Percentiles rank a stretch among this genome's conserved stretches.
phyloP scores from a whole-genome alignment of 805 yeast species.

The Barnettozyma siamensis region DNA sequence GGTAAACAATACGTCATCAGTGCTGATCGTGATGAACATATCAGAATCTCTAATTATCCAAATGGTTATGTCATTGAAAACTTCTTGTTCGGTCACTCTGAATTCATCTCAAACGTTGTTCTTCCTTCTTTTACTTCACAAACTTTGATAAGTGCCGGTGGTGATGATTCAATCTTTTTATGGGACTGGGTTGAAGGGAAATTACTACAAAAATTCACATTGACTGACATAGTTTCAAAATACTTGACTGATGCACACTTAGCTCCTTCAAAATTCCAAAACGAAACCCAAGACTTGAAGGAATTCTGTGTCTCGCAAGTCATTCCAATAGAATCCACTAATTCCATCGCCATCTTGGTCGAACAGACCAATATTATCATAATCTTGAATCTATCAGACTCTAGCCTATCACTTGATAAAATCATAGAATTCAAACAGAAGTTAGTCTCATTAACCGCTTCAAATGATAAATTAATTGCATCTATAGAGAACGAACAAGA shows the following conservation, averaged over 20 bases:
- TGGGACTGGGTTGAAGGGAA: slow-evolving; percentile 71
- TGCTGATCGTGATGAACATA: slow-evolving; percentile 95
- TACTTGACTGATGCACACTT: slow-evolving; percentile 51
- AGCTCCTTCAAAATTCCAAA: slow-evolving; percentile 61
- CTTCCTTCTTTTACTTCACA: slow-evolving; percentile 46
- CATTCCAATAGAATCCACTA: slow-evolving; percentile 27
- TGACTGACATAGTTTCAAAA: slow-evolving; percentile 36
- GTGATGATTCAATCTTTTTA: slow-evolving; percentile 64
- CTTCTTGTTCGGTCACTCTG: slow-evolving; percentile 82
- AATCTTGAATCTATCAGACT: slow-evolving; percentile 23
- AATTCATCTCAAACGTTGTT: slow-evolving; percentile 67
- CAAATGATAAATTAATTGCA: slow-evolving; percentile 30
- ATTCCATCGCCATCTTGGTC: slow-evolving; percentile 38
- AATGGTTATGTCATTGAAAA: slow-evolving; percentile 69
- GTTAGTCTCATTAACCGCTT: slow-evolving; percentile 27
- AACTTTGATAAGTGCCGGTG: slow-evolving; percentile 80
- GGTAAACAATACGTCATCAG: slow-evolving; percentile 56
- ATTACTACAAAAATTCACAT: slow-evolving; percentile 43
- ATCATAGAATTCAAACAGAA: slow-evolving; percentile 27
- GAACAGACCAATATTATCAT: slow-evolving; percentile 46
- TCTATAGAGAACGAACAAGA: slow-evolving; percentile 30
- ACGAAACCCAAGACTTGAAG: slow-evolving; percentile 38
- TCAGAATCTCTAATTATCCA: slow-evolving; percentile 77
- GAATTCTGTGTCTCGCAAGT: slow-evolving; percentile 51
- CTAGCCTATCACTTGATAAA: slow-evolving; percentile 23